These are phyloP conservation scores for Madurella fahalii DNA, from an alignment of 2,329 filamentous ascomycete genomes.

Conservation along the genomic window DNA sequence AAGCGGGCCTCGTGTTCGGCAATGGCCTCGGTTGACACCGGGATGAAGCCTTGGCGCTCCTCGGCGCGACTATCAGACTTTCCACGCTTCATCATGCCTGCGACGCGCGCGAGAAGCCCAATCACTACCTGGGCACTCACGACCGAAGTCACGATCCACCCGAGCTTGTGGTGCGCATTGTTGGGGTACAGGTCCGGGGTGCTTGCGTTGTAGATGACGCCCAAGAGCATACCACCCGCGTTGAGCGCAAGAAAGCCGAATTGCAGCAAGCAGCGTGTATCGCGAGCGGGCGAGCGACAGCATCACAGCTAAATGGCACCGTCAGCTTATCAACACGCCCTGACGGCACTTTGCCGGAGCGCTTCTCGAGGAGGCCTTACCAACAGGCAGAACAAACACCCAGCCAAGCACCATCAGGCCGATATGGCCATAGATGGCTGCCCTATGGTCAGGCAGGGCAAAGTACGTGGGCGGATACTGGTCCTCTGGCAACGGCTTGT, in stretches of 20 bases:
- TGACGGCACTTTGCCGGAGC: not conserved
- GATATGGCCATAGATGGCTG: slow-evolving; percentile 66
- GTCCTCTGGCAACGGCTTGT: slow-evolving; percentile 27
- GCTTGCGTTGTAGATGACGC: slow-evolving; percentile 69
- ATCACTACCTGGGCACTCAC: slow-evolving; percentile 66
- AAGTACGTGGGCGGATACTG: slow-evolving; percentile 55
- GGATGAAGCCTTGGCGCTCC: slow-evolving; percentile 59
- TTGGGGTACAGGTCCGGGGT: slow-evolving; percentile 84
- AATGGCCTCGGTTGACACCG: slow-evolving; percentile 54
- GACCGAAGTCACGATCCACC: slow-evolving; percentile 77
- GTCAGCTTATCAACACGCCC: not conserved
- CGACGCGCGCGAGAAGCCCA: slow-evolving; percentile 59
- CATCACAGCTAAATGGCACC: slow-evolving; percentile 64
- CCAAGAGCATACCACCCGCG: slow-evolving; percentile 59
- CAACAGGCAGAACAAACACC: slow-evolving; percentile 68
- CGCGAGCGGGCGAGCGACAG: slow-evolving; percentile 77
- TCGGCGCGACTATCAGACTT: slow-evolving; percentile 24
- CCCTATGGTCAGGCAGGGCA: slow-evolving; percentile 47
- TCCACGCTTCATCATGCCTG: slow-evolving; percentile 38
- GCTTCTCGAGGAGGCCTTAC: slow-evolving; percentile 42
- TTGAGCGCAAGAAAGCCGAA: slow-evolving; percentile 63
- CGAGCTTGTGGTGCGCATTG: slow-evolving; percentile 84
- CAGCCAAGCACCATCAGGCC: slow-evolving; percentile 66
- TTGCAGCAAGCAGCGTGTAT: slow-evolving; percentile 65
- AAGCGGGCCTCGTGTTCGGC: slow-evolving; percentile 47